Evolutionary conservation across 306 rosid genomes (phyloP).

Genomic region (Ziziphus jujuba): DNA sequence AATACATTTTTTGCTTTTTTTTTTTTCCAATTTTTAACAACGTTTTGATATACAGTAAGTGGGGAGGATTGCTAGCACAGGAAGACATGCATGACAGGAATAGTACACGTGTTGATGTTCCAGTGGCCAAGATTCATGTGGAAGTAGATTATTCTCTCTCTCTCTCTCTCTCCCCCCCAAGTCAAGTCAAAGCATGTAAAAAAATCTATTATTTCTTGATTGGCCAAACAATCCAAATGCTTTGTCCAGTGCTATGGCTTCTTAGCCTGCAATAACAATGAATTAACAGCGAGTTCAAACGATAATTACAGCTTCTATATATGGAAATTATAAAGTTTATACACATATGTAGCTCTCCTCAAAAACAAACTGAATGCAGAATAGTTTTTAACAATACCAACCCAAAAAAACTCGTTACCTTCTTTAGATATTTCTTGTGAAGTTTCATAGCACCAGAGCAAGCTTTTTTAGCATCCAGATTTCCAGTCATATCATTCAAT

Average conservation of each 20-base stretch:
- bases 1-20: too few species aligned
- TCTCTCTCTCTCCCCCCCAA: not conserved
- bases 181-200: slow-evolving; percentile 9
- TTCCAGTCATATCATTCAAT: slow-evolving; percentile 88
- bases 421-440: slow-evolving; percentile 85
- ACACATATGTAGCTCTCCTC: not conserved
- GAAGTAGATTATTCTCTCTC: slow-evolving; percentile 24
- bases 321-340: too few species aligned
- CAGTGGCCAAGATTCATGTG: slow-evolving; percentile 4
- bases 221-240: slow-evolving; percentile 18
- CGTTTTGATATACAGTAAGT: slow-evolving; percentile 23
- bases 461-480: slow-evolving; percentile 93
- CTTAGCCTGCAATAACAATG: slow-evolving; percentile 64
- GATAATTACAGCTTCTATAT: not conserved
- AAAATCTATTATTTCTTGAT: slow-evolving; percentile 25
- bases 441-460: slow-evolving; percentile 96
- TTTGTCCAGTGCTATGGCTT: slow-evolving; percentile 45
- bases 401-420: slow-evolving; percentile 41
- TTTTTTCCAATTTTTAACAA: not conserved
- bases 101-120: too few species aligned
- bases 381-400: not conserved
- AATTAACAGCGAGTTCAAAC: slow-evolving; percentile 10
- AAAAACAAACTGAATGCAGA: not conserved
- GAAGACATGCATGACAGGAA: too few species aligned
- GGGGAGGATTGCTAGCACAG: too few species aligned